These are phyloP conservation scores for Papiliotrema laurentii DNA, from an alignment of 1,284 basidiomycete genomes.

Conservation along the genomic window DNA sequence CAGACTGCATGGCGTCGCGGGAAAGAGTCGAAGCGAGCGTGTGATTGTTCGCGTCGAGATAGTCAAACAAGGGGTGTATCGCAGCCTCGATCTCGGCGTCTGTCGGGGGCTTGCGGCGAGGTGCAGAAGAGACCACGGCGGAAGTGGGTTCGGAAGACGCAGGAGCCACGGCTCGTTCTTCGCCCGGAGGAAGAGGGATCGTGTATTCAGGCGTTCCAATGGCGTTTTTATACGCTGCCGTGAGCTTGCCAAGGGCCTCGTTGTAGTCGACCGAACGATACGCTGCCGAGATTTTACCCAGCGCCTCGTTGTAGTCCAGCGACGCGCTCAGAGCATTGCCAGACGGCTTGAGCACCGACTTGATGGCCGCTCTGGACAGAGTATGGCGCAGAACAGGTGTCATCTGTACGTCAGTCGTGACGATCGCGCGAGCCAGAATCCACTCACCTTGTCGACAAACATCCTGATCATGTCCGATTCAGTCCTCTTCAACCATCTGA, in stretches of 20 bases:
- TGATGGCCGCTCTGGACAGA: conserved; percentile 72
- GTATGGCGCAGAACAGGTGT: conserved; percentile 87
- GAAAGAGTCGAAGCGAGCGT: conserved; percentile 86
- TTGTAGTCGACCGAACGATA: conserved; percentile 80
- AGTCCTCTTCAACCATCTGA: conserved; percentile 87
- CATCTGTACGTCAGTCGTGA: conserved; percentile 59
- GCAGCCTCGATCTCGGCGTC: conserved; percentile 94
- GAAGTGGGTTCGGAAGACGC: conserved; percentile 46
- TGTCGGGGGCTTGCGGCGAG: conserved; percentile 63
- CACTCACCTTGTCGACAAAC: conserved; percentile 87
- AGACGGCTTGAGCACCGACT: conserved; percentile 64
- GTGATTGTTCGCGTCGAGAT: conserved; percentile 90
- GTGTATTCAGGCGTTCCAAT: conserved; percentile 58
- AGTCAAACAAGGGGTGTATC: conserved; percentile 89
- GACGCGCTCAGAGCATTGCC: conserved; percentile 49
- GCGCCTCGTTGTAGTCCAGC: conserved; percentile 67
- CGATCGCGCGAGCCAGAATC: not conserved
- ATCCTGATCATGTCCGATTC: conserved; percentile 95
- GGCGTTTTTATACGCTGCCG: conserved; percentile 67
- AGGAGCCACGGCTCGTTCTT: conserved; percentile 44
- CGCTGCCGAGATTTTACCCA: conserved; percentile 66
- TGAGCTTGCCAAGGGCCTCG: conserved; percentile 59
- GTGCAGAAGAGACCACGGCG: conserved; percentile 35
- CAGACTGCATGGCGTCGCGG: conserved; percentile 80
- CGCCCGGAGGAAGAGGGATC: conserved; percentile 66